A percentile compares a stretch with the other conserved stretches of the same genome.
Evolutionary conservation across 1,139 yeast species (phyloP).

Genomic region (Candida sp.): DNA sequence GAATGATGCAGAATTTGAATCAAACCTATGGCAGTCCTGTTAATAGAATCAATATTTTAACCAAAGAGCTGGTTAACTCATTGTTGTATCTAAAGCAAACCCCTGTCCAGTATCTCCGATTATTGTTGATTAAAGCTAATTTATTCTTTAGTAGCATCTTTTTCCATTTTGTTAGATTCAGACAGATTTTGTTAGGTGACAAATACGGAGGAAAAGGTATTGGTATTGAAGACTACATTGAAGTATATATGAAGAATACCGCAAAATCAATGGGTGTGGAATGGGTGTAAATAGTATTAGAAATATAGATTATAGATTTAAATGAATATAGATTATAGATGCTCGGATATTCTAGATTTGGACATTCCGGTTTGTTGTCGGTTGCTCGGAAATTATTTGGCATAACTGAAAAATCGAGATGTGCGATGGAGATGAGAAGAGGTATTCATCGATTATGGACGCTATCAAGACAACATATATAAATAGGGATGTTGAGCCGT

Average conservation of each 20-base stretch:
- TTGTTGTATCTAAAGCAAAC: conserved; percentile 13
- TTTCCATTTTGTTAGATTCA: conserved; percentile 37
- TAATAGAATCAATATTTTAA: conserved; percentile 63
- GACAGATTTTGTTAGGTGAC: conserved; percentile 34
- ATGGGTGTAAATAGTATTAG: conserved; percentile 9
- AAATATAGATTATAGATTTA: neutral
- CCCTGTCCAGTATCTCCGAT: conserved; percentile 17
- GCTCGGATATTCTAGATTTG: neutral
- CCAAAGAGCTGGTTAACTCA: conserved; percentile 47
- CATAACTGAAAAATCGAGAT: conserved; percentile 1
- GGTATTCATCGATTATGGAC: conserved; percentile 15
- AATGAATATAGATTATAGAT: neutral
- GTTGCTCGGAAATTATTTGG: neutral
- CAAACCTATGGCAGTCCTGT: conserved; percentile 69
- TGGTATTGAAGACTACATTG: conserved; percentile 49
- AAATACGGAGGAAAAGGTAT: conserved; percentile 28
- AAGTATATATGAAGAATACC: conserved; percentile 37
- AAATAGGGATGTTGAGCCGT: conserved; percentile 51
- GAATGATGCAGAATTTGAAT: conserved; percentile 71
- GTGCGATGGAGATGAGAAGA: conserved; percentile 1
- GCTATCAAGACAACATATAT: conserved; percentile 30
- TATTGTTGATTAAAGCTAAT: conserved; percentile 31
- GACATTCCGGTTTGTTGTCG: conserved; percentile 1
- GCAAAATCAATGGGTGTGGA: conserved; percentile 42
- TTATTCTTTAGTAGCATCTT: conserved; percentile 42